Evolutionary conservation across 768 basidiomycete genomes (phyloP), one percentile per base, ranked within the genome.

Genomic region (Trametes villosa): DNA sequence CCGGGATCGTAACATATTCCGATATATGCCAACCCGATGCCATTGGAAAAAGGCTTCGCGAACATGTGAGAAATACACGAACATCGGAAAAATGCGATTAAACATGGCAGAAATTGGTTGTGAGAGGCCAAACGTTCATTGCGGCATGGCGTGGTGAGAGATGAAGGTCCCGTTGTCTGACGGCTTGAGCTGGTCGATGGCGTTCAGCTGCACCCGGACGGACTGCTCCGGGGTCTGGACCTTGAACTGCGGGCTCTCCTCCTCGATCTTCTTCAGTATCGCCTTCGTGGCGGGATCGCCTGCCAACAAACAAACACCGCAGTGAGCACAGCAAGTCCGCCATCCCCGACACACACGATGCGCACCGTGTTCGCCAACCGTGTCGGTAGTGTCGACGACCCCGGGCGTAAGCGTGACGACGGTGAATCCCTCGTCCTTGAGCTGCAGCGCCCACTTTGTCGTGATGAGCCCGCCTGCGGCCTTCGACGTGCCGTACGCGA

Each of bases 381-480:
- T 56, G 12, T 27, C 56, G 17, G 46, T 36, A 2, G 47, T 47
- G 22, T 57, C 56, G 20, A 57, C 56, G 4, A 48, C 6, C 2
- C 56, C 56, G 4, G 56, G 56, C 11, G n/a, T 26, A 2, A 57
- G 22, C 9, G 46, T 26, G 22, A 57, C 56, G 17, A 57, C 56
- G 24, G 33, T 36, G 47, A 57, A 57, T 15, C 56, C 56, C n/a
- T 57, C 56, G 26, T 29, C 41, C 46, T 57, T 47, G 33, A 57
- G 46, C 33, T 26, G 20, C 29, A 38, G n/a, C 9, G 56, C 56
- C 22, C 26, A 57, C 56, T 57, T 57, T 1, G 47, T 40, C 4
- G 47, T 20, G 34, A 27, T 27, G 45, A 57, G 47, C 33, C 13
- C 30, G 7, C 20, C 38, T 1, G 56, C 56, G 17, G 56, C 56